phyloP scores from a whole-genome alignment of 1,139 yeast genomes.

The Komagataea norvegica region DNA sequence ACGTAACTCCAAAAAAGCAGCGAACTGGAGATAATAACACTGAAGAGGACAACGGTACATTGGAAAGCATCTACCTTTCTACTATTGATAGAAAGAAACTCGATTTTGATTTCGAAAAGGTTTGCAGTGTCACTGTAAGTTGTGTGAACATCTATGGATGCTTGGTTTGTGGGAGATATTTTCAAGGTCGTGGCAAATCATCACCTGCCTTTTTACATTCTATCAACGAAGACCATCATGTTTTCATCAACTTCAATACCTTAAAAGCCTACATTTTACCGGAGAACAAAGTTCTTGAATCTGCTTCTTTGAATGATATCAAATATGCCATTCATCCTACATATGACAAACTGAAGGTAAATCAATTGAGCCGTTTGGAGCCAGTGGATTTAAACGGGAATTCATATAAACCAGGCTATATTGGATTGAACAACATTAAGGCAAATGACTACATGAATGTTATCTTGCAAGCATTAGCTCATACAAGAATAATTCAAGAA shows the following conservation, averaged over 20 bases:
- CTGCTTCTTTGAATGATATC: constrained; percentile 46
- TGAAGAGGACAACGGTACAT: not conserved
- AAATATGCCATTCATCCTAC: constrained; percentile 48
- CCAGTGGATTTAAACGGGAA: constrained; percentile 39
- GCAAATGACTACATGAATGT: constrained; percentile 53
- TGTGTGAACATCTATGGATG: constrained; percentile 66
- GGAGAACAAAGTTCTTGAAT: constrained; percentile 35
- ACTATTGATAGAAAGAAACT: constrained; percentile 50
- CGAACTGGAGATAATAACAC: not conserved
- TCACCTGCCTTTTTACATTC: constrained; percentile 71
- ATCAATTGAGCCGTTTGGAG: constrained; percentile 21
- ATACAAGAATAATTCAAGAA: constrained; percentile 49
- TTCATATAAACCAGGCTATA: constrained; percentile 54
- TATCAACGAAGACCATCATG: constrained; percentile 56
- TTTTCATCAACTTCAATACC: constrained; percentile 51
- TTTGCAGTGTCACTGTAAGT: constrained; percentile 61
- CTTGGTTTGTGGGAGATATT: constrained; percentile 67
- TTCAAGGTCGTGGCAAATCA: constrained; percentile 58
- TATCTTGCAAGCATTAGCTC: constrained; percentile 52
- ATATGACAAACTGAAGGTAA: constrained; percentile 36
- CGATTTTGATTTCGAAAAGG: constrained; percentile 67
- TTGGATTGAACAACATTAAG: constrained; percentile 57
- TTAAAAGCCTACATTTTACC: constrained; percentile 55
- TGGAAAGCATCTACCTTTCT: constrained; percentile 40
- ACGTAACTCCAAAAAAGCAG: not conserved